Conservation (phyloP, 495 filamentous ascomycete species). For the Xylaria venustula region DNA sequence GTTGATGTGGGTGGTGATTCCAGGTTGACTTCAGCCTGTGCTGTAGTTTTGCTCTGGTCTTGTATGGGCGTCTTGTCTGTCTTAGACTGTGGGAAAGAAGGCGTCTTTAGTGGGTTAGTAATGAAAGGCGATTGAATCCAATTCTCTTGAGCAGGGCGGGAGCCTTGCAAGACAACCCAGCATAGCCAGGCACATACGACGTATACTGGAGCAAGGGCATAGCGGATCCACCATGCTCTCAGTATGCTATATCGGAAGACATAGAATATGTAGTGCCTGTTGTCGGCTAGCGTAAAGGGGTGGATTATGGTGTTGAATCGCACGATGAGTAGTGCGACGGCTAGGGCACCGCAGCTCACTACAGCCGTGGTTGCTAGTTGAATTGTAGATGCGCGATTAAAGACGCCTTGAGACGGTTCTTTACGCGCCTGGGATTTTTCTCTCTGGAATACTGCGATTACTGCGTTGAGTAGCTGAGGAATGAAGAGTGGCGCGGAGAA, state of each 20-base stretch:
- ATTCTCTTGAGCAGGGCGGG: not conserved
- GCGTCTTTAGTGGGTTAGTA: not conserved
- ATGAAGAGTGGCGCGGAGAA: conserved; percentile 81
- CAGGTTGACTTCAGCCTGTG: not conserved
- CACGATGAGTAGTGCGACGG: conserved; percentile 55
- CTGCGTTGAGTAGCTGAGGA: conserved; percentile 27
- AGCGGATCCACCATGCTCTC: conserved; percentile 60
- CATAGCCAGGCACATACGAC: conserved; percentile 60
- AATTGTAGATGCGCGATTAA: not conserved
- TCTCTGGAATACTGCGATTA: not conserved
- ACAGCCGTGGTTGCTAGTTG: not conserved
- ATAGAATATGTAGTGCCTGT: conserved; percentile 96
- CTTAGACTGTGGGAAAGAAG: not conserved
- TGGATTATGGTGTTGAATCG: conserved; percentile 90
- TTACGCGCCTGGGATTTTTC: conserved; percentile 2
- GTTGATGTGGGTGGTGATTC: conserved; percentile 34
- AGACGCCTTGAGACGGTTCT: conserved; percentile 1
- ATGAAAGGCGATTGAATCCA: conserved; percentile 11
- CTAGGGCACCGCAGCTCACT: conserved; percentile 32
- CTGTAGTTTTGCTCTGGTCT: not conserved
- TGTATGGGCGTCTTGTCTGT: not conserved
- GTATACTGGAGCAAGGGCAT: conserved; percentile 58
- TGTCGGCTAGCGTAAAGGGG: conserved; percentile 94
- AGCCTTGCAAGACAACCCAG: conserved; percentile 44
- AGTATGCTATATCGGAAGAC: conserved; percentile 82